Percentiles rank a stretch among this genome's conserved stretches.
Evolutionary conservation across 2,329 filamentous ascomycete genomes (phyloP).

Genomic region (Rhytidhysteron rufulum): DNA sequence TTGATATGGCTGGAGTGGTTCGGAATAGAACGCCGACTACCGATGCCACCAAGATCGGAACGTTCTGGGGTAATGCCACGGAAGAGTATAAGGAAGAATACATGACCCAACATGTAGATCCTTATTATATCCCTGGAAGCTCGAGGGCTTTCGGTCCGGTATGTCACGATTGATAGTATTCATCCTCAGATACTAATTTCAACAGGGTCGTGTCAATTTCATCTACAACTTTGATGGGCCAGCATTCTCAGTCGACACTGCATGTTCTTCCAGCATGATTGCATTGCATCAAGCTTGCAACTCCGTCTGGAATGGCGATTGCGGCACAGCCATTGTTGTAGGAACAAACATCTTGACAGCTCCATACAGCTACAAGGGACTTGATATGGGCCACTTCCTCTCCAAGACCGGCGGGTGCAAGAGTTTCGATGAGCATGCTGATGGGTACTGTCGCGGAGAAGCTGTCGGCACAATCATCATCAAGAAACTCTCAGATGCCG

Average conservation of each 20-base stretch:
- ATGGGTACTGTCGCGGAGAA: constrained; percentile 55
- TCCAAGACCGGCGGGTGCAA: constrained; percentile 47
- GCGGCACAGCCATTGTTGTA: constrained; percentile 30
- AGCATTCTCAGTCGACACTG: too few species aligned
- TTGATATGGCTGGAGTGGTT: constrained; percentile 16
- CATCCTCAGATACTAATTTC: too few species aligned
- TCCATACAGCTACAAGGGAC: constrained; percentile 26
- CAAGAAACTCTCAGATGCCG: constrained; percentile 49
- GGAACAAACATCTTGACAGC: constrained; percentile 32
- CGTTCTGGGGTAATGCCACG: constrained; percentile 23
- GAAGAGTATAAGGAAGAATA: constrained; percentile 20
- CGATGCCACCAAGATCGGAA: constrained; percentile 23
- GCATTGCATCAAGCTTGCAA: constrained; percentile 27
- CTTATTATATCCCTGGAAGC: constrained; percentile 52
- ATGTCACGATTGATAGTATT: too few species aligned
- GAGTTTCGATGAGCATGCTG: constrained; percentile 33
- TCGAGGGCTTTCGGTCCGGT: constrained; percentile 49
- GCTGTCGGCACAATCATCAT: constrained; percentile 48
- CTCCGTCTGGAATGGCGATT: constrained; percentile 24
- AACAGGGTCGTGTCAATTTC: too few species aligned
- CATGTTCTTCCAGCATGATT: constrained; percentile 30
- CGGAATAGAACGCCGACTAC: constrained; percentile 21
- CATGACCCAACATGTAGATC: constrained; percentile 36
- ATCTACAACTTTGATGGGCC: too few species aligned
- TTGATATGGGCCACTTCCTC: constrained; percentile 39